Evolutionary conservation across 2,329 filamentous ascomycete species (phyloP), one percentile per base, ranked within the genome.

Genomic region (Emericellopsis atlantica): DNA sequence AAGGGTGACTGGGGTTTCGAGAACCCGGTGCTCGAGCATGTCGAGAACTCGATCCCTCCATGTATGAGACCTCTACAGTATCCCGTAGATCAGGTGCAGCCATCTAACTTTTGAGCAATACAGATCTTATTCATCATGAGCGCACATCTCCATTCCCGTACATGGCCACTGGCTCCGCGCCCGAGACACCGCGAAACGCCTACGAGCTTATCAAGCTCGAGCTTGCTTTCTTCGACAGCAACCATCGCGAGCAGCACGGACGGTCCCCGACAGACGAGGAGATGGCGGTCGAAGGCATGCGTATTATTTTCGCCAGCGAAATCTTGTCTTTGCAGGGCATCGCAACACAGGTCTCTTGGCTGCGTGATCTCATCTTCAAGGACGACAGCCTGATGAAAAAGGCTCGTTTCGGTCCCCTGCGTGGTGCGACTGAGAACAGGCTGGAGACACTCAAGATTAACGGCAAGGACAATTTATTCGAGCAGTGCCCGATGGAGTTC

Each of bases 1-100:
- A 77, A 79, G 65, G 77, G 77, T 62, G 76, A 78, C 57, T 80
- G 76, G 76, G 77, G 77, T 65, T 80, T 81, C 46, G 76, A 80
- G 42, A 61, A 63, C 23, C 69, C 73, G 31, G 69, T 81, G 34
- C 62, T 78, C 48, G 66, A 76, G 46, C 71, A 79, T 64, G 71
- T 81, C 50, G 76, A 81, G 56, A 80, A 80, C 52, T 76, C 75
- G 37, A 78, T 81, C 43, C 77, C 76, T 41, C 18, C 76, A 39
- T 80, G 74, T 77, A 68, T 64, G 70, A 61, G 60, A 54, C 54
- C 54, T 50, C 45, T 58, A 37, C 54, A 51, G 43, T 57, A 53
- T 56, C 53, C 55, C 44, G 45, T 59, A 58, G 57, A 62, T 45
- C 52, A 56, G 52, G 48, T 62, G 43, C 49, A 51, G 48, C 48